Evolutionary conservation across 441 rosid genomes (phyloP).

Genomic region (Populus hybrid): DNA sequence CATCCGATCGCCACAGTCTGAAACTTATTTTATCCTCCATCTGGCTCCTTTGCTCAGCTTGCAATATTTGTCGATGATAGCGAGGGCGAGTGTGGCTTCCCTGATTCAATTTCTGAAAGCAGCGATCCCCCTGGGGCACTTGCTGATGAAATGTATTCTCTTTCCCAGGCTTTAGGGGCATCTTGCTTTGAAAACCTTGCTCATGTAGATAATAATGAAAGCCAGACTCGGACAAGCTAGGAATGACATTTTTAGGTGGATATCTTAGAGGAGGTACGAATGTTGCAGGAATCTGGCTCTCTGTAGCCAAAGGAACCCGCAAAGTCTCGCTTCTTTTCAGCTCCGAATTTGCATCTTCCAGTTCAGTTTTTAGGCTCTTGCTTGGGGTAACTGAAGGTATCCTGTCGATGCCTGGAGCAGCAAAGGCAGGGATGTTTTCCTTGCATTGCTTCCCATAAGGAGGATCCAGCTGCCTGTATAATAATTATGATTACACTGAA

Average conservation of each 20-base stretch:
- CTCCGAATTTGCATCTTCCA: not conserved
- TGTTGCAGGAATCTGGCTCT: not conserved
- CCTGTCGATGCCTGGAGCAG: not conserved
- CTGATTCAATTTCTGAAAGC: not conserved
- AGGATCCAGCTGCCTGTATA: not conserved
- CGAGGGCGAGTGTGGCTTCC: not conserved
- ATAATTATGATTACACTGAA: not conserved
- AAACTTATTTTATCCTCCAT: not conserved
- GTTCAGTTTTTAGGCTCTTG: not conserved
- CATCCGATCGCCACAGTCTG: not conserved
- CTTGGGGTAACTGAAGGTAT: not conserved
- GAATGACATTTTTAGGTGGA: conserved; percentile 7
- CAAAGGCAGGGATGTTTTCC: conserved; percentile 4
- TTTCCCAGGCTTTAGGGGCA: not conserved
- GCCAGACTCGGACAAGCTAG: not conserved
- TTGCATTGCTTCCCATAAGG: not conserved
- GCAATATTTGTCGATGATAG: not conserved
- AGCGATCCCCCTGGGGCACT: not conserved
- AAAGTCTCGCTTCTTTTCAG: no score
- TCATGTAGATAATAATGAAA: not conserved
- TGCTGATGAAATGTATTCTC: not conserved
- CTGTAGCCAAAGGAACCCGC: not conserved
- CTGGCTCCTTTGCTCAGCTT: not conserved
- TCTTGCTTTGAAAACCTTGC: not conserved
- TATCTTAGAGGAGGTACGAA: conserved; percentile 8